Evolutionary conservation across 768 basidiomycete species (phyloP).

Genomic region (Suillus fuscotomentosus): DNA sequence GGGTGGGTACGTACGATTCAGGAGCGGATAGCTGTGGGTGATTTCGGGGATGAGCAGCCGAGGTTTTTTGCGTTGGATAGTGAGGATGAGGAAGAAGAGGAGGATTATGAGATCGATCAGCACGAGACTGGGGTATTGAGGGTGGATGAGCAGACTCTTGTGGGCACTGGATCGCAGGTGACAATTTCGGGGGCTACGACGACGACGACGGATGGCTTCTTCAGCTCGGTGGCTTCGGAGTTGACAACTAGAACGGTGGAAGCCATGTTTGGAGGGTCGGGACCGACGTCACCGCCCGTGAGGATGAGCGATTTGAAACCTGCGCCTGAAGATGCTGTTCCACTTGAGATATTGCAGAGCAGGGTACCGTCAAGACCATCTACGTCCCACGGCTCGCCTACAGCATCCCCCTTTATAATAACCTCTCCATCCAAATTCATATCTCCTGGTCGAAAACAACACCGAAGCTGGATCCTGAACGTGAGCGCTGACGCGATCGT

Average conservation of each 20-base stretch:
- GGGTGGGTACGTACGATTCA: slow-evolving; percentile 77
- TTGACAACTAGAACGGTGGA: slow-evolving; percentile 13
- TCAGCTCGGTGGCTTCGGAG: slow-evolving; percentile 17
- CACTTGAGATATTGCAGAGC: slow-evolving; percentile 63
- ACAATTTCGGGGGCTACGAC: slow-evolving; percentile 17
- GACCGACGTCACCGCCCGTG: slow-evolving; percentile 29
- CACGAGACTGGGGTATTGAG: slow-evolving; percentile 29
- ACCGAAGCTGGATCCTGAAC: slow-evolving; percentile 73
- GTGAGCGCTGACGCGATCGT: slow-evolving; percentile 63
- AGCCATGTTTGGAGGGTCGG: not conserved
- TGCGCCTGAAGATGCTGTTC: slow-evolving; percentile 59
- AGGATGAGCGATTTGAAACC: slow-evolving; percentile 45
- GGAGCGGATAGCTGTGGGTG: slow-evolving; percentile 61
- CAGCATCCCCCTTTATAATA: slow-evolving; percentile 19
- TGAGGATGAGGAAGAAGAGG: slow-evolving; percentile 36
- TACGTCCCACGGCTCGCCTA: slow-evolving; percentile 30
- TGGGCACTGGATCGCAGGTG: slow-evolving; percentile 17
- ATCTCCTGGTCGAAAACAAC: slow-evolving; percentile 41
- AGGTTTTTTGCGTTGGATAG: slow-evolving; percentile 51
- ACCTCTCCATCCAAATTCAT: slow-evolving; percentile 35
- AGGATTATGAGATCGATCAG: slow-evolving; percentile 29
- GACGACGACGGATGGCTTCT: slow-evolving; percentile 19
- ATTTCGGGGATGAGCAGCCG: slow-evolving; percentile 63
- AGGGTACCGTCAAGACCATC: slow-evolving; percentile 43
- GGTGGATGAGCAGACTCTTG: slow-evolving; percentile 12